These are phyloP conservation scores for Sanghuangporus baumii DNA, from an alignment of 1,284 basidiomycete genomes.

Conservation along the genomic window DNA sequence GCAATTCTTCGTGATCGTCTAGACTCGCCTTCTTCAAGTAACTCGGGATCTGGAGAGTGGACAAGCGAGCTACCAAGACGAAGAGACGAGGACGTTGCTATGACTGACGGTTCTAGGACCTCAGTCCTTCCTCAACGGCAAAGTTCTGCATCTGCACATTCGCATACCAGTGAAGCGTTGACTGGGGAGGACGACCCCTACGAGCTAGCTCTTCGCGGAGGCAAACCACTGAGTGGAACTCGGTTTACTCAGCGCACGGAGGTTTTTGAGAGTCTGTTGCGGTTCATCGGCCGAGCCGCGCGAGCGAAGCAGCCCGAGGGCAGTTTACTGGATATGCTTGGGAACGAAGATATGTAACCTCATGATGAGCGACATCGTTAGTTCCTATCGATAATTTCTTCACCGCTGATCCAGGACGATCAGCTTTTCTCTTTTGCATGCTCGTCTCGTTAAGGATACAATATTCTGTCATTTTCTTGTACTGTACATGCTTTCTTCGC, in stretches of 20 bases:
- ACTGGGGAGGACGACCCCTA: slow-evolving; percentile 35
- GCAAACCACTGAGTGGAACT: slow-evolving; percentile 27
- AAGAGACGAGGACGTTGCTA: slow-evolving; percentile 33
- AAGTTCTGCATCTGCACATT: background rate
- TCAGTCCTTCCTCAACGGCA: background rate
- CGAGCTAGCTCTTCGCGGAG: slow-evolving; percentile 25
- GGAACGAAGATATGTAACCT: background rate
- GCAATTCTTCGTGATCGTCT: background rate
- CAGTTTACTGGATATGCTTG: slow-evolving; percentile 44
- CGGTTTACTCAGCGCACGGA: slow-evolving; percentile 57
- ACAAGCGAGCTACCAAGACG: slow-evolving; percentile 17
- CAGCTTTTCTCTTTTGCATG: too few species aligned
- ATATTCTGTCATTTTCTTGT: background rate
- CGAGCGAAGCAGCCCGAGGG: slow-evolving; percentile 51
- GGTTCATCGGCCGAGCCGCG: slow-evolving; percentile 52
- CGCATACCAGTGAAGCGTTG: slow-evolving; percentile 17
- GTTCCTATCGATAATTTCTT: too few species aligned
- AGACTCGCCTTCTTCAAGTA: slow-evolving; percentile 18
- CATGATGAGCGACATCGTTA: background rate
- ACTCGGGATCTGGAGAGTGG: slow-evolving; percentile 16
- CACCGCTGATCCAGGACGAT: too few species aligned
- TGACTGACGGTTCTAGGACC: slow-evolving; percentile 23
- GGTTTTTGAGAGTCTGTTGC: slow-evolving; percentile 62
- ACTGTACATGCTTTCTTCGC: background rate
- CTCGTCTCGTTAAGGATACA: too few species aligned